Base-by-base conservation (phyloP, 345 rosid genomes). In the Aquilaria malaccensis region DNA sequence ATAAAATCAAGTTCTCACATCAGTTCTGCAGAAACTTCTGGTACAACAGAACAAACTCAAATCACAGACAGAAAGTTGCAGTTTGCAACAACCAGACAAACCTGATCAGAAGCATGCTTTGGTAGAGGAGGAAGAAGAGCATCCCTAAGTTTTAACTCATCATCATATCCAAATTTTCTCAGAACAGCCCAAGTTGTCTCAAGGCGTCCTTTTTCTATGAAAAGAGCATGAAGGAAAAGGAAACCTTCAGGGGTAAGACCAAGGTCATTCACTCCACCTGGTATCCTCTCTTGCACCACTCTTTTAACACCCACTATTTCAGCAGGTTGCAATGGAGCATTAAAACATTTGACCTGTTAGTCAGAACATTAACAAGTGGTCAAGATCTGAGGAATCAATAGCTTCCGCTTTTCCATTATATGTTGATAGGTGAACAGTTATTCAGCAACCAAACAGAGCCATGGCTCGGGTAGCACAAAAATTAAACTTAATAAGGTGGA, bases 181-280 rank as follows among this genome's bases (percentile, higher is more conserved):
- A 89, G 70, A 60, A 89, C 89, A 66, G 87, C 75, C 96, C 96
- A 89, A 67, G 86, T 79, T 58, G 91, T 83, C 77, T 89, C 96
- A 63, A 80, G 78, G 37, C 87, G 89, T 31, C 96, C 91, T 70
- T 77, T 86, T 59, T 89, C 94, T 58, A 89, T 86, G 62, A 89
- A 89, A 67, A 89, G 89, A 52, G 91, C 70, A 77, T 83, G 87
- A 48, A 89, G 87, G 65, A 77, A 84, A 41, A 84, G 74, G 72
- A 89, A 89, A 0, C 94, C 94, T 51, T 81, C 82, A 49, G 83
- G 80, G 33, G 94, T 89, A 74, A 89, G 91, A 68, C 96, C 96
- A 50, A 83, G 77, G 61, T 86, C 84, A 54, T 77, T 81, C 59
- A 89, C 94, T 73, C 94, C 96, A 62, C 81, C 86, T 45, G 73